phyloP scores from a whole-genome alignment of 495 filamentous ascomycete genomes.

The Parathielavia appendiculata region DNA sequence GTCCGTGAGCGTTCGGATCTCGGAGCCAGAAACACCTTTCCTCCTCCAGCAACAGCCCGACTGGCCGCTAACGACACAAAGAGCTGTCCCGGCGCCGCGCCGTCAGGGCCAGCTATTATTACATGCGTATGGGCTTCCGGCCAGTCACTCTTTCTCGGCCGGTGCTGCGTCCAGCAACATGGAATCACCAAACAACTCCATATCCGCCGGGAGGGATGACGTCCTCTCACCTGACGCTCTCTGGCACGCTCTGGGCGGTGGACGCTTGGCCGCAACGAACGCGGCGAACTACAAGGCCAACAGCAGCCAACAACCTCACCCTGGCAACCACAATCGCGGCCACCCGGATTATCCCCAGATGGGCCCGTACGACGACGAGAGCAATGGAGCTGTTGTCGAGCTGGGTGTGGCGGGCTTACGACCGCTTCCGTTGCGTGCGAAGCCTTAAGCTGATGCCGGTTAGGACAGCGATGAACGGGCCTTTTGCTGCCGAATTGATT shows the following conservation, averaged over 20 bases:
- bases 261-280: neutral
- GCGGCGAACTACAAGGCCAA: neutral
- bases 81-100: neutral
- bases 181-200: neutral
- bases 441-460: neutral
- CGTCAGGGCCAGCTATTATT: neutral
- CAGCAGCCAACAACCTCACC: neutral
- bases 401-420: neutral
- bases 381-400: neutral
- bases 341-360: slow-evolving; percentile 24
- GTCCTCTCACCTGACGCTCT: slow-evolving; percentile 4
- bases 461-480: slow-evolving; percentile 11
- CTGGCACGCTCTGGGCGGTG: slow-evolving; percentile 10
- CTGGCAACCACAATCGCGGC: neutral
- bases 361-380: slow-evolving; percentile 14
- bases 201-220: neutral
- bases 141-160: neutral
- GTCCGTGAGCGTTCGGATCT: neutral
- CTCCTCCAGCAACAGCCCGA: slow-evolving; percentile 5
- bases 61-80: neutral
- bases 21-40: slow-evolving; percentile 9
- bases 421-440: neutral
- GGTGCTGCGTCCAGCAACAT: neutral
- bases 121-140: neutral
- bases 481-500: slow-evolving; percentile 3